These are phyloP conservation scores for Pythium dissotocum DNA, from an alignment of 352 stramenopile species.

Conservation along the genomic window DNA sequence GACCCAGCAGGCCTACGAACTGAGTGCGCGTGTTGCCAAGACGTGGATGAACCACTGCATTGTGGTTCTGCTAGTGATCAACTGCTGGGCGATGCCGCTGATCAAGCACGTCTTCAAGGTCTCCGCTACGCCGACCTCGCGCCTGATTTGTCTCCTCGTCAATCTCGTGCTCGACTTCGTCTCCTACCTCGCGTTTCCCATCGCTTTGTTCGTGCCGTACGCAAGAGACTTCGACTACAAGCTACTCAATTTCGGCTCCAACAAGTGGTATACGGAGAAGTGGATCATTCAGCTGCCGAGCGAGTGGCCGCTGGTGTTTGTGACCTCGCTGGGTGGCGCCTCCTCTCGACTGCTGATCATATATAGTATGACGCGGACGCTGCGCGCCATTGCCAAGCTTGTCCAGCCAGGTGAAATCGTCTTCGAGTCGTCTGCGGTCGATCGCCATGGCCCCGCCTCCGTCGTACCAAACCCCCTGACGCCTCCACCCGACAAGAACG, in stretches of 20 bases:
- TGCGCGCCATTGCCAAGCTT: slow-evolving; percentile 28
- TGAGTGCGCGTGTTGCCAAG: slow-evolving; percentile 22
- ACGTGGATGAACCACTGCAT: slow-evolving; percentile 30
- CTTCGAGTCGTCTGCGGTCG: no score
- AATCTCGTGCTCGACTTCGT: slow-evolving; percentile 30
- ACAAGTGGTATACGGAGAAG: slow-evolving; percentile 31
- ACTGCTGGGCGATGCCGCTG: slow-evolving; percentile 32
- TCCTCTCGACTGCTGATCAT: slow-evolving; percentile 29
- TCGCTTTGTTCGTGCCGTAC: slow-evolving; percentile 31
- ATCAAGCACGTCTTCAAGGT: slow-evolving; percentile 8
- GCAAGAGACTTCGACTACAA: slow-evolving; percentile 19
- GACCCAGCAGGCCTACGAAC: slow-evolving; percentile 31
- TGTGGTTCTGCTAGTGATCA: slow-evolving; percentile 27
- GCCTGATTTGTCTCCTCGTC: slow-evolving; percentile 19
- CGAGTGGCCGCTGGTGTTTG: slow-evolving; percentile 29
- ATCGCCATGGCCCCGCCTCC: no score
- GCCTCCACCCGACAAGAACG: no score
- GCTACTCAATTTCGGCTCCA: no score
- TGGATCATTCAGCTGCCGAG: slow-evolving; percentile 34
- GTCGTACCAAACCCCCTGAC: no score
- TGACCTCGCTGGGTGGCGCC: slow-evolving; percentile 20
- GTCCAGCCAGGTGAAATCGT: no score
- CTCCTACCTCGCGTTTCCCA: slow-evolving; percentile 25
- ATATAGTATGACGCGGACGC: slow-evolving; percentile 18
- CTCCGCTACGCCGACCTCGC: not conserved